phyloP scores from a whole-genome alignment of 306 rosid genomes.

The Begonia fuchsioides region DNA sequence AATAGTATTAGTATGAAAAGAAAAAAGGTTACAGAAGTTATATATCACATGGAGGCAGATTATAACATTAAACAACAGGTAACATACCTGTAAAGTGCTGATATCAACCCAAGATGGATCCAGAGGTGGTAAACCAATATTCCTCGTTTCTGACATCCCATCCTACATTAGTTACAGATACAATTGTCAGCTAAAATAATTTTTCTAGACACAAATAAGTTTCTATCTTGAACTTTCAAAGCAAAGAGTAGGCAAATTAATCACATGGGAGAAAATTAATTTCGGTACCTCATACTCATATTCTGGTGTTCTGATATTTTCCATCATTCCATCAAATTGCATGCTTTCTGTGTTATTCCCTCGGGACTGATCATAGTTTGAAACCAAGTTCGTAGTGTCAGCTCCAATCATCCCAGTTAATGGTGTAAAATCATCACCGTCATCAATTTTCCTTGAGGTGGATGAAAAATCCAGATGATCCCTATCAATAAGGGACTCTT shows the following conservation, averaged over 20 bases:
- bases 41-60: not conserved
- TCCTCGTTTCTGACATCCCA: constrained; percentile 35
- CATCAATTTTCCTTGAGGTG: constrained; percentile 24
- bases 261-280: not conserved
- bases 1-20: too few species aligned
- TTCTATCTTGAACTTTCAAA: not conserved
- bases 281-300: constrained; percentile 52
- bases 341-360: constrained; percentile 36
- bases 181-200: constrained; percentile 12
- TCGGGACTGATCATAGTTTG: constrained; percentile 34
- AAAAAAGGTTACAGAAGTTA: not conserved
- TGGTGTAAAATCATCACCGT: constrained; percentile 31
- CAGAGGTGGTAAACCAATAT: constrained; percentile 30
- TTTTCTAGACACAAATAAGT: constrained; percentile 1
- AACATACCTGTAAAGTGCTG: constrained; percentile 72
- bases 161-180: constrained; percentile 31
- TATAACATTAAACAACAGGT: not conserved
- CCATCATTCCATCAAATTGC: constrained; percentile 40
- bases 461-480: constrained; percentile 44
- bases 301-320: constrained; percentile 40
- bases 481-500: constrained; percentile 66
- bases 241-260: not conserved
- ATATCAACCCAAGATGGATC: constrained; percentile 46
- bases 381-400: constrained; percentile 21
- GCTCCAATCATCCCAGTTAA: constrained; percentile 28